phyloP scores from a whole-genome alignment of 1,139 yeast species.

The Chernovozyma sophiae-reginae region DNA sequence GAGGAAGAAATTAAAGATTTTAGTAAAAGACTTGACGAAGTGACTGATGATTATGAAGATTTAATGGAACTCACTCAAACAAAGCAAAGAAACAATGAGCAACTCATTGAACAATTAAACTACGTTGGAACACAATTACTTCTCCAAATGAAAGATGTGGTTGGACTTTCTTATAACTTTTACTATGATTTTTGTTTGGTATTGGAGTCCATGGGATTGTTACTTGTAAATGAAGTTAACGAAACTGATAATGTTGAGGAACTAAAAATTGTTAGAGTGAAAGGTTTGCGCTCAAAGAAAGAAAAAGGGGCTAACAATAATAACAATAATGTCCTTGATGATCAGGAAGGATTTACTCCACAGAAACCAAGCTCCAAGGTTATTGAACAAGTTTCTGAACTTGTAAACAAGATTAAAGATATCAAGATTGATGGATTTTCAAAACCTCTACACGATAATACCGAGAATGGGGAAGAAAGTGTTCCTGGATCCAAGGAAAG shows the following conservation, averaged over 20 bases:
- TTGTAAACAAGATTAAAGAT: conserved; percentile 28
- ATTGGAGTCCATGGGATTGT: conserved; percentile 75
- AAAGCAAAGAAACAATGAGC: conserved; percentile 27
- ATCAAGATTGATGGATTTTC: conserved; percentile 16
- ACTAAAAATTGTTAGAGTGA: conserved; percentile 58
- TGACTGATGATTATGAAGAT: conserved; percentile 51
- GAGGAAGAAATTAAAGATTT: conserved; percentile 49
- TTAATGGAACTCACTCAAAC: conserved; percentile 36
- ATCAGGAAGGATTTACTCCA: conserved; percentile 17
- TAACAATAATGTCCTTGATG: conserved; percentile 12
- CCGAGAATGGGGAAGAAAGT: not conserved
- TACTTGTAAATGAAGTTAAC: conserved; percentile 42
- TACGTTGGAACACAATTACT: conserved; percentile 18
- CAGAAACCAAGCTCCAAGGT: conserved; percentile 27
- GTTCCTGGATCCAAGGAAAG: not conserved
- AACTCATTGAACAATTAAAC: conserved; percentile 25
- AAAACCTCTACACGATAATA: conserved; percentile 3
- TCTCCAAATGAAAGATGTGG: conserved; percentile 16
- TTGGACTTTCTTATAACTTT: conserved; percentile 21
- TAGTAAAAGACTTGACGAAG: conserved; percentile 26
- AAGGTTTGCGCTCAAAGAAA: conserved; percentile 55
- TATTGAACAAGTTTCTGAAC: conserved; percentile 22
- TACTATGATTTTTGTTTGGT: conserved; percentile 52
- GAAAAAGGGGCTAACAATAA: not conserved
- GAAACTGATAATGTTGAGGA: conserved; percentile 20